A percentile compares a stretch with the other conserved stretches of the same genome.
Evolutionary conservation across 2,329 filamentous ascomycete species (phyloP).

Genomic region (Fusarium heterosporum): DNA sequence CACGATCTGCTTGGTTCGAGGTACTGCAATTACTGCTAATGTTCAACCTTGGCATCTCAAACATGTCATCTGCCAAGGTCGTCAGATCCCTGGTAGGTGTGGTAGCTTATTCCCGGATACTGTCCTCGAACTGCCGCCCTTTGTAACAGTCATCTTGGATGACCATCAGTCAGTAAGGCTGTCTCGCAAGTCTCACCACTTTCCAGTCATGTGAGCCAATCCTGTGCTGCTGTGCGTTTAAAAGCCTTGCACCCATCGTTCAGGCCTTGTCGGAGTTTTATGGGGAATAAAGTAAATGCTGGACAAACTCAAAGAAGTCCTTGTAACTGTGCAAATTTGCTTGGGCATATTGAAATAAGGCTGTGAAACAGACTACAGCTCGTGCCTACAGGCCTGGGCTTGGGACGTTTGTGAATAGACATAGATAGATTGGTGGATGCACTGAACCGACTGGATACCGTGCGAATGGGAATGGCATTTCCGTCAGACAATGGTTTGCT

Average conservation of each 20-base stretch:
- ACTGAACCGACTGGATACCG: constrained; percentile 33
- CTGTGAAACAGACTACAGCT: constrained; percentile 9
- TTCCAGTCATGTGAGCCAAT: not conserved
- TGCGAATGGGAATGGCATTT: constrained; percentile 29
- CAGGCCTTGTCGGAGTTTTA: not conserved
- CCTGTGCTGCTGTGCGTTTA: not conserved
- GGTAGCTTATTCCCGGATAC: not conserved
- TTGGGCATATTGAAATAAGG: not conserved
- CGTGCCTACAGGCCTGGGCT: constrained; percentile 10
- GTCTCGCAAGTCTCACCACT: not conserved
- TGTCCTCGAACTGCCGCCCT: not conserved
- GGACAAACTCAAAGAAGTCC: not conserved
- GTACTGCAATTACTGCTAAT: constrained; percentile 40
- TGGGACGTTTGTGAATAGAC: constrained; percentile 2
- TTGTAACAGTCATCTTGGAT: not conserved
- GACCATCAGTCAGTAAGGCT: not conserved
- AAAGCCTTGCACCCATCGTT: too few relatives aligned
- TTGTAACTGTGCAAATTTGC: not conserved
- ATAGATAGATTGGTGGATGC: constrained; percentile 9
- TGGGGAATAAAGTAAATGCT: not conserved
- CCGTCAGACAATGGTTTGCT: not conserved
- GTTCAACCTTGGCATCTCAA: constrained; percentile 7
- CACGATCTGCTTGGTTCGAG: constrained; percentile 22
- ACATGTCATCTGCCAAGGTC: not conserved
- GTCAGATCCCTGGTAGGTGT: not conserved